phyloP scores from a whole-genome alignment of 352 stramenopile genomes.

The Pythium aphanidermatum region DNA sequence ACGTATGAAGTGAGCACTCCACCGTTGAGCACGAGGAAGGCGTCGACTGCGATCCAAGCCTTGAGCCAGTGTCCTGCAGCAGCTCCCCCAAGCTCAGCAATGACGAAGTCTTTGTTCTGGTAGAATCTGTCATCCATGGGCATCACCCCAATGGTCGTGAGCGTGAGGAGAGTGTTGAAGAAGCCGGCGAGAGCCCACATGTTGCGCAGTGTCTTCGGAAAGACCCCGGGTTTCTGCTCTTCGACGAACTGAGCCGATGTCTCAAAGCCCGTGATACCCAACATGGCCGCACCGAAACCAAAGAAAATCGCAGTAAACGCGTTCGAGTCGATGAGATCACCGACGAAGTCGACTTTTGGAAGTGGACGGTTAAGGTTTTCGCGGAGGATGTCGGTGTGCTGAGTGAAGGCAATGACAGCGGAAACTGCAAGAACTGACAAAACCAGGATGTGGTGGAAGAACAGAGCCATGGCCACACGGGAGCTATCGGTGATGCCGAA shows the following conservation, averaged over 20 bases:
- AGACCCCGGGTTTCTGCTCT: conserved; percentile 70
- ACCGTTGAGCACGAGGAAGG: conserved; percentile 68
- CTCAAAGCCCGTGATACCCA: conserved; percentile 84
- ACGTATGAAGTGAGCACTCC: conserved; percentile 72
- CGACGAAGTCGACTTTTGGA: conserved; percentile 28
- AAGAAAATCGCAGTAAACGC: conserved; percentile 42
- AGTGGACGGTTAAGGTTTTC: conserved; percentile 48
- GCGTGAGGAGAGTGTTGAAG: conserved; percentile 72
- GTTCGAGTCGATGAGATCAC: conserved; percentile 18
- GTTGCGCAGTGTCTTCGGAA: conserved; percentile 75
- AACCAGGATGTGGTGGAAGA: conserved; percentile 60
- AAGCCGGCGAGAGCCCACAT: conserved; percentile 74
- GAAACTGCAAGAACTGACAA: conserved; percentile 45
- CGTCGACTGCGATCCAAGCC: conserved; percentile 44
- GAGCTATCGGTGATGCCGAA: conserved; percentile 76
- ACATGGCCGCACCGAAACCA: conserved; percentile 55
- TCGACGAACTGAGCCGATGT: conserved; percentile 81
- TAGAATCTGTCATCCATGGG: conserved; percentile 53
- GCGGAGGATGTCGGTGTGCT: conserved; percentile 43
- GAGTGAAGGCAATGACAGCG: conserved; percentile 41
- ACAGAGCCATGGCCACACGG: conserved; percentile 65
- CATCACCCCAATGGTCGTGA: conserved; percentile 63
- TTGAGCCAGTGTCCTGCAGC: conserved; percentile 25
- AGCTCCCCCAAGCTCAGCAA: conserved; percentile 53
- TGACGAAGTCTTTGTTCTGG: conserved; percentile 45